A percentile compares a stretch with the other conserved stretches of the same genome.
Evolutionary conservation across 1,139 yeast genomes (phyloP).

Genomic region (Arxiozyma slooffiae): DNA sequence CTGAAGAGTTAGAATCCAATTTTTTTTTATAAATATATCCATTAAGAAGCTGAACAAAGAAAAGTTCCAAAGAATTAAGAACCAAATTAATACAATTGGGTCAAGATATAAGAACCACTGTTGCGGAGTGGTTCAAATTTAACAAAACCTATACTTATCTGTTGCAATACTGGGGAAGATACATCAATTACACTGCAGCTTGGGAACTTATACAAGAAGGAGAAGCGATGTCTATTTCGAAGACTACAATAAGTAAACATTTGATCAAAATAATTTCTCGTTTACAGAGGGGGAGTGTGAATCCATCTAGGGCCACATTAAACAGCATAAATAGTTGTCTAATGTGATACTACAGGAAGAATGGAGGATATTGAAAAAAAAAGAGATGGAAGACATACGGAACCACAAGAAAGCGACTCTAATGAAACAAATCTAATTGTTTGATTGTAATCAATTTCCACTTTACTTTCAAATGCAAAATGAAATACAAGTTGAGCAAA

Average conservation of each 20-base stretch:
- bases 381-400: too few relatives aligned
- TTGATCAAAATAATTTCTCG: constrained; percentile 43
- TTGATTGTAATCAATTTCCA: too few relatives aligned
- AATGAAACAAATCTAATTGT: too few relatives aligned
- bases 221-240: constrained; percentile 30
- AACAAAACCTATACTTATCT: constrained; percentile 31
- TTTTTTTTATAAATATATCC: constrained; percentile 12
- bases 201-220: constrained; percentile 30
- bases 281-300: constrained; percentile 33
- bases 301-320: constrained; percentile 70
- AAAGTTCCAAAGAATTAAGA: constrained; percentile 23
- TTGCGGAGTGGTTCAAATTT: neutral
- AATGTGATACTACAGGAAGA: constrained; percentile 23
- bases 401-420: too few relatives aligned
- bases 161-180: constrained; percentile 62
- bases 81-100: constrained; percentile 14
- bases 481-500: too few relatives aligned
- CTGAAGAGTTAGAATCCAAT: neutral
- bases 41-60: constrained; percentile 26
- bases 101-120: constrained; percentile 2
- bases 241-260: constrained; percentile 49
- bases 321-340: constrained; percentile 50
- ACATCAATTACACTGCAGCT: constrained; percentile 43
- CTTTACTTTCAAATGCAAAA: too few relatives aligned
- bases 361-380: too few relatives aligned